A percentile compares a stretch with the other conserved stretches of the same genome.
Evolutionary conservation across 352 stramenopile species (phyloP).

Genomic region (Globisporangium splendens): DNA sequence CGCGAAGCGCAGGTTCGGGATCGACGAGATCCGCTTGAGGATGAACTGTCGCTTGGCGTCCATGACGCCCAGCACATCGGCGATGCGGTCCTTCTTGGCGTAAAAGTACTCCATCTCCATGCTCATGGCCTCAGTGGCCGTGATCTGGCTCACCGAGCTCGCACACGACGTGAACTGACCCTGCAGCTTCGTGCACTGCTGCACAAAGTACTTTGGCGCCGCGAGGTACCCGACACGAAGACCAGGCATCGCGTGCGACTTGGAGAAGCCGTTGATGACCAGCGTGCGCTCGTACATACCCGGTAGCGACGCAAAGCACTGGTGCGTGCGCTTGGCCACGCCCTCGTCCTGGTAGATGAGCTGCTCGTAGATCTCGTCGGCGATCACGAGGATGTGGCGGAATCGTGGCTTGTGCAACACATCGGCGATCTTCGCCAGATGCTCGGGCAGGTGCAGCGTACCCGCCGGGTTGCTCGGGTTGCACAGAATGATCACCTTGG

Average conservation of each 20-base stretch:
- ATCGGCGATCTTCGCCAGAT: slow-evolving; percentile 48
- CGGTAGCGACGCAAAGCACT: slow-evolving; percentile 67
- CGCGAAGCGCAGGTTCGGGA: slow-evolving; percentile 78
- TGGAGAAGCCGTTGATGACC: slow-evolving; percentile 96
- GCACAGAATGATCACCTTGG: slow-evolving; percentile 93
- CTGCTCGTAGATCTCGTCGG: slow-evolving; percentile 97
- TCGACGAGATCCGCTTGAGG: slow-evolving; percentile 73
- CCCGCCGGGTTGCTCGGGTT: slow-evolving; percentile 96
- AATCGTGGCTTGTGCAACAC: slow-evolving; percentile 59
- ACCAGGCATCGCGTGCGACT: slow-evolving; percentile 96
- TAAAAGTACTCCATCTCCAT: slow-evolving; percentile 73
- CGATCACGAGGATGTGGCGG: slow-evolving; percentile 82
- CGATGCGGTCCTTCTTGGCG: slow-evolving; percentile 49
- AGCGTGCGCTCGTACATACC: slow-evolving; percentile 91
- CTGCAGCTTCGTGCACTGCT: slow-evolving; percentile 91
- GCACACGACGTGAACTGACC: slow-evolving; percentile 95
- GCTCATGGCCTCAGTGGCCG: slow-evolving; percentile 86
- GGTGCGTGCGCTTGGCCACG: slow-evolving; percentile 47
- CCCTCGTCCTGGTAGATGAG: slow-evolving; percentile 88
- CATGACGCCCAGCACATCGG: slow-evolving; percentile 45
- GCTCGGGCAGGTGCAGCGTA: slow-evolving; percentile 61
- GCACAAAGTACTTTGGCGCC: slow-evolving; percentile 71
- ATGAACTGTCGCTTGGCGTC: slow-evolving; percentile 91
- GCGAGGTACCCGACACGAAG: slow-evolving; percentile 93
- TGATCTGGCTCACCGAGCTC: slow-evolving; percentile 89